Conservation (phyloP, 2,329 filamentous ascomycete species). For the Neonectria sp. region DNA sequence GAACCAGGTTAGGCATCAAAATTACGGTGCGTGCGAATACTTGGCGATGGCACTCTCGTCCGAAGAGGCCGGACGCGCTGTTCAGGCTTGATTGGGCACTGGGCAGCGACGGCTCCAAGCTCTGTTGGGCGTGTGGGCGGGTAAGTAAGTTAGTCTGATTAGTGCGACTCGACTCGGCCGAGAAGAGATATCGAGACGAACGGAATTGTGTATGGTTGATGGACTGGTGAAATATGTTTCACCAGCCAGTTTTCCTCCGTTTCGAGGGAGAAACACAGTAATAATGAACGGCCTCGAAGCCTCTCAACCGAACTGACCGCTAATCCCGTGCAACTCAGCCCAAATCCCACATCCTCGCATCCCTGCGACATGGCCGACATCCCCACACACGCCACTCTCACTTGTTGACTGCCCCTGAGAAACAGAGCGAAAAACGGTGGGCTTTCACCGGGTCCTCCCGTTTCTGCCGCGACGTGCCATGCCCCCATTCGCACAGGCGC, state of each 20-base stretch:
- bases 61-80: not conserved
- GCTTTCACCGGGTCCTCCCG: slow-evolving; percentile 4
- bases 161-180: not conserved
- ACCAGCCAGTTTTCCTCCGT: not conserved
- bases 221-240: not conserved
- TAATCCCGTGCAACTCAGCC: not conserved
- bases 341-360: not conserved
- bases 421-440: not conserved
- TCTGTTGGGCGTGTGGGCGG: not conserved
- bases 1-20: not conserved
- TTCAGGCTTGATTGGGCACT: slow-evolving; percentile 1
- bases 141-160: too few species aligned
- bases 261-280: not conserved
- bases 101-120: not conserved
- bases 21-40: not conserved
- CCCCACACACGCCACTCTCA: not conserved
- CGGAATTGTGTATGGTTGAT: not conserved
- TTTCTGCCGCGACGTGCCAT: slow-evolving; percentile 5
- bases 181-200: not conserved
- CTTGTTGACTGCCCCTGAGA: not conserved
- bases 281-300: not conserved
- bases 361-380: not conserved
- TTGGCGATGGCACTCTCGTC: not conserved
- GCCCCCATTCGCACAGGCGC: slow-evolving; percentile 16
- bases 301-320: not conserved